These are phyloP conservation scores for Mycosarcoma mackinlayi DNA, from an alignment of 1,284 basidiomycete species.

Conservation along the genomic window DNA sequence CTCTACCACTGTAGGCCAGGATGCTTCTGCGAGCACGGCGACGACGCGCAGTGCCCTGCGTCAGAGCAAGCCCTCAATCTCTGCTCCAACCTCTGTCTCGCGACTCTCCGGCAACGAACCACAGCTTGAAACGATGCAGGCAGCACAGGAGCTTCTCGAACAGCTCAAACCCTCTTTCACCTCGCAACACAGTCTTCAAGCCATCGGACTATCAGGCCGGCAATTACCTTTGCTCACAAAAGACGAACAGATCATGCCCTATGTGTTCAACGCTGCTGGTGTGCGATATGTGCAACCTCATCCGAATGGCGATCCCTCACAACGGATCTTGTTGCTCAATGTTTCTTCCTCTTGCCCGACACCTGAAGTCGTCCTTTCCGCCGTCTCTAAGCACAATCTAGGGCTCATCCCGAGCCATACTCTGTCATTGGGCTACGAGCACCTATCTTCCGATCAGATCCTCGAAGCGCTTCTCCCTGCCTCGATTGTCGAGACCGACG, in stretches of 20 bases:
- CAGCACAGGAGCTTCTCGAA: constrained; percentile 25
- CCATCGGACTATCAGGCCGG: constrained; percentile 29
- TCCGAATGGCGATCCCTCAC: constrained; percentile 30
- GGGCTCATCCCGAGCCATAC: constrained; percentile 5
- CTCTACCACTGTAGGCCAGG: neutral
- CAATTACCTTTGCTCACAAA: constrained; percentile 32
- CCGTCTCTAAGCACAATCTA: constrained; percentile 12
- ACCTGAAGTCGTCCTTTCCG: constrained; percentile 12
- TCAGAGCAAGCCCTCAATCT: constrained; percentile 23
- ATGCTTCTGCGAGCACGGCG: neutral
- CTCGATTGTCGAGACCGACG: constrained; percentile 70
- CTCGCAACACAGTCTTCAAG: constrained; percentile 26
- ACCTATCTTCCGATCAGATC: constrained; percentile 41
- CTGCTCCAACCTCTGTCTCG: constrained; percentile 20
- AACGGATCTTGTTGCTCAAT: constrained; percentile 42
- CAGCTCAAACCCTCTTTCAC: constrained; percentile 29
- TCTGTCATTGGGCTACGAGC: constrained; percentile 32
- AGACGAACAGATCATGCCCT: constrained; percentile 20
- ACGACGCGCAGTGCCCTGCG: constrained; percentile 24
- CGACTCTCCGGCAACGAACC: constrained; percentile 28
- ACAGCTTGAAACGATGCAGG: constrained; percentile 19
- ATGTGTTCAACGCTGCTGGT: constrained; percentile 41
- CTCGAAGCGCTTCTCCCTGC: constrained; percentile 39
- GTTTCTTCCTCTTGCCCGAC: constrained; percentile 21
- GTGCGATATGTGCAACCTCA: constrained; percentile 41